Evolutionary conservation across 108 stramenopile species (phyloP).

Genomic region (Stephanodiscus triporus): DNA sequence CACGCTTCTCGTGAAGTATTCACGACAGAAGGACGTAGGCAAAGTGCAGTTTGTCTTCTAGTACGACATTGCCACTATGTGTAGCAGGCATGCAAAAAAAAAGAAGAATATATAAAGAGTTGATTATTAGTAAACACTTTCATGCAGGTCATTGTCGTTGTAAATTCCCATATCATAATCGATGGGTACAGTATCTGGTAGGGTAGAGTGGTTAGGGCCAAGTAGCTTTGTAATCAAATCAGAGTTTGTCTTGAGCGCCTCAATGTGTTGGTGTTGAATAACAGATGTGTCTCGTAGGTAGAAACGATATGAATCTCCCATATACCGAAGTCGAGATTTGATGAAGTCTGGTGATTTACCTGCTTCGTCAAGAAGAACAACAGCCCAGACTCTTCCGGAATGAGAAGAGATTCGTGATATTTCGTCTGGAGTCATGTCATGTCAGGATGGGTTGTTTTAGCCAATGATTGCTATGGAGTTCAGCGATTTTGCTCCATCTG

Average conservation of each 20-base stretch:
- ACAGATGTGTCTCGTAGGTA: not conserved
- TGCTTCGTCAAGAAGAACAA: too few species aligned
- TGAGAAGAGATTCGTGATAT: not conserved
- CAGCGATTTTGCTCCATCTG: too few species aligned
- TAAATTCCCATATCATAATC: not conserved
- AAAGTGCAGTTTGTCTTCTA: too few species aligned
- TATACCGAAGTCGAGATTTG: not conserved
- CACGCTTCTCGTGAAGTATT: too few species aligned
- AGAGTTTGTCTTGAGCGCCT: not conserved
- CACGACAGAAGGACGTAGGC: too few species aligned
- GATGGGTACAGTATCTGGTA: not conserved
- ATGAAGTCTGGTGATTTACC: too few species aligned
- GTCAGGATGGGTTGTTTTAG: not conserved
- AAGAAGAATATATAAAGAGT: too few species aligned
- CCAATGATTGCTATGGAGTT: not conserved
- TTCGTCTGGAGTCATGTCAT: conserved; percentile 2
- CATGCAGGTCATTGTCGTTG: not conserved
- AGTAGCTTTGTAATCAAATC: not conserved
- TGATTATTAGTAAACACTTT: too few species aligned
- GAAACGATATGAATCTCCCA: not conserved
- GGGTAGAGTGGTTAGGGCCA: not conserved
- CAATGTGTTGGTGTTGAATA: not conserved
- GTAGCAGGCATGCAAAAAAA: too few species aligned
- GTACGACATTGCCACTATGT: too few species aligned
- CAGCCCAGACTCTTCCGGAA: too few species aligned